These are phyloP conservation scores for Candida lessepsii DNA, from an alignment of 805 yeast genomes.

Conservation along the genomic window DNA sequence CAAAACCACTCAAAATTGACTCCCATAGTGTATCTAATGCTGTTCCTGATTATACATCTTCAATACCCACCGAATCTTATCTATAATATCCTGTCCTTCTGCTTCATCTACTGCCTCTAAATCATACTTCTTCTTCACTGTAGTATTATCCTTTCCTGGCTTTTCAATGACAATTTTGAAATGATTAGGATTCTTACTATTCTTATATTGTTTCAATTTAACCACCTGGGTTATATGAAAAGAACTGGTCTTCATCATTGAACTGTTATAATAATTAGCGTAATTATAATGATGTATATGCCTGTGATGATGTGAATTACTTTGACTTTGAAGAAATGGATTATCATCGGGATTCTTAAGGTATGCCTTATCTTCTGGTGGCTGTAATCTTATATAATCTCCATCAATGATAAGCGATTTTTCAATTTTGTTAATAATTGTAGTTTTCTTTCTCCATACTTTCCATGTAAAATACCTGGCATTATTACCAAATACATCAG, in stretches of 20 bases:
- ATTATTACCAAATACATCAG: slow-evolving; percentile 35
- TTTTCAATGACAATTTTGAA: slow-evolving; percentile 72
- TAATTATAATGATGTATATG: slow-evolving; percentile 40
- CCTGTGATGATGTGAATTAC: slow-evolving; percentile 29
- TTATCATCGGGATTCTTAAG: slow-evolving; percentile 30
- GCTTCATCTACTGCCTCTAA: slow-evolving; percentile 66
- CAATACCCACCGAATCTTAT: slow-evolving; percentile 59
- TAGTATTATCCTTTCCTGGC: slow-evolving; percentile 41
- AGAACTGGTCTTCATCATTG: slow-evolving; percentile 76
- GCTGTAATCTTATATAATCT: slow-evolving; percentile 86
- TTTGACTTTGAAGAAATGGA: slow-evolving; percentile 26
- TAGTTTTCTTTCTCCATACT: slow-evolving; percentile 86
- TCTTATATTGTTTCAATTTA: slow-evolving; percentile 68
- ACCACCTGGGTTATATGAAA: slow-evolving; percentile 80
- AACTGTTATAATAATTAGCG: slow-evolving; percentile 54
- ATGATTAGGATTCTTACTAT: slow-evolving; percentile 63
- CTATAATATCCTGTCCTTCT: slow-evolving; percentile 73
- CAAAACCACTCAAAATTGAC: neutral
- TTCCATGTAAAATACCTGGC: slow-evolving; percentile 79
- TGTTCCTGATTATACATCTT: slow-evolving; percentile 40
- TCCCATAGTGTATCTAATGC: neutral
- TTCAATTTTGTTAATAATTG: slow-evolving; percentile 76
- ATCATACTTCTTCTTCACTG: slow-evolving; percentile 70
- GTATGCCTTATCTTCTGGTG: slow-evolving; percentile 69
- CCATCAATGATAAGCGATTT: slow-evolving; percentile 88